These are phyloP conservation scores for Phragmites australis DNA, from an alignment of 176 grass and related monocot species.

Conservation along the genomic window DNA sequence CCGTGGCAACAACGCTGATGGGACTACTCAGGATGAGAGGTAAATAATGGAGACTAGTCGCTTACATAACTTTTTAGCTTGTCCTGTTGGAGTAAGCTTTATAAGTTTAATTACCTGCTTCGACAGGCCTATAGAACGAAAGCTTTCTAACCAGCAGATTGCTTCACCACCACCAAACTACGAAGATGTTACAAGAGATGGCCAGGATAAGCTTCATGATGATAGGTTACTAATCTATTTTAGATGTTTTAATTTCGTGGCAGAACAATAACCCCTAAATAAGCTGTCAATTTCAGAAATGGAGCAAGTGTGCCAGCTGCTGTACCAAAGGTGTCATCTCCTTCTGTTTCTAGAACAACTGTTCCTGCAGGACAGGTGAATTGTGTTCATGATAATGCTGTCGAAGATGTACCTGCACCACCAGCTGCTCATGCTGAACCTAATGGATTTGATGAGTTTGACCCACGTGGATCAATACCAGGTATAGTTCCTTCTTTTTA, in stretches of 20 bases:
- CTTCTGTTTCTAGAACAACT: slow-evolving; percentile 34
- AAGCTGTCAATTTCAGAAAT: slow-evolving; percentile 55
- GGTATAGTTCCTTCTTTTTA: slow-evolving; percentile 50
- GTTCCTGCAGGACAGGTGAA: slow-evolving; percentile 28
- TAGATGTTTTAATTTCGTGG: slow-evolving; percentile 24
- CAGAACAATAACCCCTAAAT: slow-evolving; percentile 22
- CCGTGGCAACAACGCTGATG: slow-evolving; percentile 62
- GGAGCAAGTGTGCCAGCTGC: slow-evolving; percentile 52
- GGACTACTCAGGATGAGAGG: slow-evolving; percentile 71
- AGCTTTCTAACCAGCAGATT: slow-evolving; percentile 71
- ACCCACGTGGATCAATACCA: slow-evolving; percentile 80
- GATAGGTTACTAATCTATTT: slow-evolving; percentile 49
- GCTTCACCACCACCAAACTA: slow-evolving; percentile 81
- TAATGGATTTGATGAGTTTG: slow-evolving; percentile 95
- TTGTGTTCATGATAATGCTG: slow-evolving; percentile 39
- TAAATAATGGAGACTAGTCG: slow-evolving; percentile 35
- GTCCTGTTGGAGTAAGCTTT: slow-evolving; percentile 13
- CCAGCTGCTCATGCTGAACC: slow-evolving; percentile 35
- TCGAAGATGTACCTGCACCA: slow-evolving; percentile 42
- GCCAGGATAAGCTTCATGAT: slow-evolving; percentile 50
- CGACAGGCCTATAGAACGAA: slow-evolving; percentile 66
- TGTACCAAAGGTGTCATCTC: slow-evolving; percentile 40
- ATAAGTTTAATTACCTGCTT: slow-evolving; percentile 11
- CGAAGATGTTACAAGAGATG: slow-evolving; percentile 65
- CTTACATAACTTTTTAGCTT: slow-evolving; percentile 15